Conservation (phyloP, 441 rosid genomes). For the Gossypium gossypioides region DNA sequence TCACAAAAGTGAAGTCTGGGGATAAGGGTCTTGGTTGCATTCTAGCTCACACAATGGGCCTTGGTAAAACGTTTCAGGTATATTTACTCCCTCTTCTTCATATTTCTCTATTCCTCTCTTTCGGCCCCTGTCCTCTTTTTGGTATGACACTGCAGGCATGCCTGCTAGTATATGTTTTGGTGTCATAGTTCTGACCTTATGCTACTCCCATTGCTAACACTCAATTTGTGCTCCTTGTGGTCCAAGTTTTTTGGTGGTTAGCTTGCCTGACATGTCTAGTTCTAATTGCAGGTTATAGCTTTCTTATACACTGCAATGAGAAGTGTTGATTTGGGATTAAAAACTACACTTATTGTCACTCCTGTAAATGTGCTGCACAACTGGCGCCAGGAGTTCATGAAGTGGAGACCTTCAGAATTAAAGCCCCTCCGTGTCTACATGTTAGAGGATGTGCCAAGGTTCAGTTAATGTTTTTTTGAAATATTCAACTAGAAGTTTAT, state of each 20-base stretch:
- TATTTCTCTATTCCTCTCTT: neutral
- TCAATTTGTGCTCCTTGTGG: neutral
- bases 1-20: conserved; percentile 76
- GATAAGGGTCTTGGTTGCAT: conserved; percentile 99
- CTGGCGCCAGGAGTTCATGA: conserved; percentile 89
- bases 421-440: conserved; percentile 84
- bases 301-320: conserved; percentile 95
- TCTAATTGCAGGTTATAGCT: conserved; percentile 76
- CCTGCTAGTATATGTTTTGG: neutral
- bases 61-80: conserved; percentile 99
- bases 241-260: conserved; percentile 11
- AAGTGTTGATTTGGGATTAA: conserved; percentile 78
- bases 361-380: conserved; percentile 99
- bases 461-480: conserved; percentile 10
- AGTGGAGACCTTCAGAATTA: conserved; percentile 91
- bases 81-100: conserved; percentile 13
- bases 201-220: neutral
- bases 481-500: neutral
- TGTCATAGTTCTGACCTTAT: neutral
- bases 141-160: conserved; percentile 5
- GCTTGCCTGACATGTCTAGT: conserved; percentile 20
- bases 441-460: conserved; percentile 98
- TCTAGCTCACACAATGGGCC: conserved; percentile 99
- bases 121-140: conserved; percentile 1
- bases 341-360: conserved; percentile 83